Evolutionary conservation across 495 filamentous ascomycete species (phyloP).

Genomic region (Melanomma pulvis-pyrius): DNA sequence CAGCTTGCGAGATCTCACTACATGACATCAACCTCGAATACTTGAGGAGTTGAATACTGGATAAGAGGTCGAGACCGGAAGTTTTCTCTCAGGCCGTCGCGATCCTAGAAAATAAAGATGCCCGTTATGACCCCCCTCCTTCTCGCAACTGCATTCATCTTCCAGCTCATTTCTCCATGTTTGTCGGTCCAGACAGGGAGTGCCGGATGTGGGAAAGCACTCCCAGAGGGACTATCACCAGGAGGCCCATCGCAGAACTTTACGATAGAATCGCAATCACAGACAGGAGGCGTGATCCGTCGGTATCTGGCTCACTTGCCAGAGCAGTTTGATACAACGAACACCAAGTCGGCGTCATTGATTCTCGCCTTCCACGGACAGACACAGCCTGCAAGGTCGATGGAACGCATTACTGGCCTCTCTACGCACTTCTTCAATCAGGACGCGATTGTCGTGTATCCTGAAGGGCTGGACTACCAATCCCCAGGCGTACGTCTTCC

Average conservation of each 20-base stretch:
- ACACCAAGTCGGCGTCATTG: neutral
- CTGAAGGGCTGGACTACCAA: conserved; percentile 2
- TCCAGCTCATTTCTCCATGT: neutral
- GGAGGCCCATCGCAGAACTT: neutral
- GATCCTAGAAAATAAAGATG: neutral
- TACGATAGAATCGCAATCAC: neutral
- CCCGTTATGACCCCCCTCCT: neutral
- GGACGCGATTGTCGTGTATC: conserved; percentile 8
- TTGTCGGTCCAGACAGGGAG: neutral
- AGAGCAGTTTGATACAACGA: neutral
- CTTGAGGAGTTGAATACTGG: neutral
- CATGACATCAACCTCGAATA: neutral
- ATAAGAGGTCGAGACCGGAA: neutral
- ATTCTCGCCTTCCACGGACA: conserved; percentile 12
- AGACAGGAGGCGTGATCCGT: neutral
- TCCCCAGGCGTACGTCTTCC: neutral
- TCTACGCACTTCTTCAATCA: conserved; percentile 9
- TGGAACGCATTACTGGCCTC: conserved; percentile 6
- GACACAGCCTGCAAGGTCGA: neutral
- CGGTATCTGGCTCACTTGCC: neutral
- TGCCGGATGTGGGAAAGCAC: neutral
- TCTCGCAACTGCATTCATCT: neutral
- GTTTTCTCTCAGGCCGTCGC: neutral
- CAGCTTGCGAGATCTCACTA: neutral
- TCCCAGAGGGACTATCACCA: neutral